These are phyloP conservation scores for Trichoderma endophyticum DNA, from an alignment of 2,329 filamentous ascomycete genomes.

Conservation along the genomic window DNA sequence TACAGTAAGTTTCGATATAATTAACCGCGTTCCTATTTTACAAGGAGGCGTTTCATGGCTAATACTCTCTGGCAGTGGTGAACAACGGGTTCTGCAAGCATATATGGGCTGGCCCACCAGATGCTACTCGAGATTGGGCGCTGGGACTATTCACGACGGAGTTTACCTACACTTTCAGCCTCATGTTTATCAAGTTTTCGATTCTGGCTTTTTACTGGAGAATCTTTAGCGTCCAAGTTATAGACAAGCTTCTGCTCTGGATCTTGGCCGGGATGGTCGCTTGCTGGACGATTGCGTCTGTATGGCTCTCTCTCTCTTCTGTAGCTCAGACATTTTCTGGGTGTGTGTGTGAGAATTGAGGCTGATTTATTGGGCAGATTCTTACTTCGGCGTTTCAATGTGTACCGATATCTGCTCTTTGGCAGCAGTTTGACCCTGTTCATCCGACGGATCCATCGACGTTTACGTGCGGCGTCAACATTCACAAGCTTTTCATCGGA, in stretches of 20 bases:
- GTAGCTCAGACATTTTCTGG: neutral
- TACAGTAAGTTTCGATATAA: neutral
- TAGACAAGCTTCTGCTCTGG: constrained; percentile 11
- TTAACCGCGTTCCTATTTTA: neutral
- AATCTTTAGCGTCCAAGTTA: constrained; percentile 16
- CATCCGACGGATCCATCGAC: constrained; percentile 12
- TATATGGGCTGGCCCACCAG: constrained; percentile 15
- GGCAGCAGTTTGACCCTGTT: constrained; percentile 19
- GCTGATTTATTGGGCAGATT: neutral
- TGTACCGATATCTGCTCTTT: constrained; percentile 21
- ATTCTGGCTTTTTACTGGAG: constrained; percentile 24
- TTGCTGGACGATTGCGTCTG: constrained; percentile 11
- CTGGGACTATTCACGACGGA: constrained; percentile 22
- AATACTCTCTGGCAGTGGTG: neutral
- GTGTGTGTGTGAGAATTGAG: neutral
- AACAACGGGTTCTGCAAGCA: constrained; percentile 20
- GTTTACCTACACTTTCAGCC: constrained; percentile 14
- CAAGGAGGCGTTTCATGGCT: neutral
- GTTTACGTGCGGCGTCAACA: constrained; percentile 21
- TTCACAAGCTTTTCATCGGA: constrained; percentile 24
- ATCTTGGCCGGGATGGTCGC: constrained; percentile 1
- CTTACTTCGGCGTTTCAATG: constrained; percentile 21
- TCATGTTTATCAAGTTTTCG: constrained; percentile 19
- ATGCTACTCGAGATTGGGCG: constrained; percentile 18
- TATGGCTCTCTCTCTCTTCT: neutral